Conservation (phyloP, 1,139 yeast species). For the Nakaseomyces bracarensis region DNA sequence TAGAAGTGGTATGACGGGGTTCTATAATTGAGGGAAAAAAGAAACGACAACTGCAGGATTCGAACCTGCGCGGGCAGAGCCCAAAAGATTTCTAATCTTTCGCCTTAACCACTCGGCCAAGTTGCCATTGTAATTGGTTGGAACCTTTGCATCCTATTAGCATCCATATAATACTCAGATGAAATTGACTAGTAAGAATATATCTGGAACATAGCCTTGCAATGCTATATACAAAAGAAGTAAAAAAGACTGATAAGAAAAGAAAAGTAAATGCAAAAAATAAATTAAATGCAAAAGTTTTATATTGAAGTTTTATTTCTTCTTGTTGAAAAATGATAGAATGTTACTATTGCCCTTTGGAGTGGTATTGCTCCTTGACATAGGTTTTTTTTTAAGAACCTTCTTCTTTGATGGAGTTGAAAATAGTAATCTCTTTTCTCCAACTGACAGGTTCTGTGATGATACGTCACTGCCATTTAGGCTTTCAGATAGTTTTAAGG, state of each 20-base stretch:
- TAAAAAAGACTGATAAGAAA: too few species aligned
- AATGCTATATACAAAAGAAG: too few species aligned
- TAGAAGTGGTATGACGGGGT: background rate
- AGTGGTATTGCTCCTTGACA: background rate
- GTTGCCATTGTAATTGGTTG: slow-evolving; percentile 30
- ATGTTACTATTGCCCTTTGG: background rate
- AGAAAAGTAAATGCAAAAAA: too few species aligned
- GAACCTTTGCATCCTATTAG: too few species aligned
- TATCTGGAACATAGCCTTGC: too few species aligned
- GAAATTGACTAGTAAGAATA: too few species aligned
- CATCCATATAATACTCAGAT: too few species aligned
- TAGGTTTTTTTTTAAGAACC: background rate
- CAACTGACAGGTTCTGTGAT: slow-evolving; percentile 23
- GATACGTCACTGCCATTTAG: slow-evolving; percentile 26
- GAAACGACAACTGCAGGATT: slow-evolving; percentile 34
- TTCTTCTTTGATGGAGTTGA: slow-evolving; percentile 8
- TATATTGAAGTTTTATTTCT: background rate
- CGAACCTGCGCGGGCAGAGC: slow-evolving; percentile 37
- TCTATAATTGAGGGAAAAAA: slow-evolving; percentile 13
- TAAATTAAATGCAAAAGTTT: background rate
- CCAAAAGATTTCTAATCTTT: slow-evolving; percentile 47
- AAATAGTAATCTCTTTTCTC: slow-evolving; percentile 26
- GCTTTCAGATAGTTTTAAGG: slow-evolving; percentile 26
- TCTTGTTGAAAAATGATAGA: slow-evolving; percentile 4
- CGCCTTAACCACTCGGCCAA: slow-evolving; percentile 51